Evolutionary conservation across 768 basidiomycete species (phyloP).

Genomic region (Nidularia pulvinata): DNA sequence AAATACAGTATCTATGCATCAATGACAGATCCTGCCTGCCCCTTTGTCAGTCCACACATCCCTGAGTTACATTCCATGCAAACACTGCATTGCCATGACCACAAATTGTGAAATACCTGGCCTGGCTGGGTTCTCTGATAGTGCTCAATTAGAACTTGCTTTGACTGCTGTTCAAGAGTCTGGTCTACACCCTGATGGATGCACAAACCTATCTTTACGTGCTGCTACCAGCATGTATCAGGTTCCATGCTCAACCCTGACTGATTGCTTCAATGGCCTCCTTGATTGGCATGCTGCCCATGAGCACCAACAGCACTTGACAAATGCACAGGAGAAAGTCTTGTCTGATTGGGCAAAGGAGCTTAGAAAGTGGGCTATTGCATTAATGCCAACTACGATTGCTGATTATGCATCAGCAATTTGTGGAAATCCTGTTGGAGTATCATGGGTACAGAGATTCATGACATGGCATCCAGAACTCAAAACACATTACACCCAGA

Average conservation of each 20-base stretch:
- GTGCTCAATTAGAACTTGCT: no score
- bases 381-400: constrained; percentile 10
- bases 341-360: constrained; percentile 19
- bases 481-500: constrained; percentile 11
- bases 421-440: constrained; percentile 6
- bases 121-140: no score
- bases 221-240: neutral
- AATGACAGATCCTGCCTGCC: no score
- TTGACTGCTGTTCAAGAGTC: neutral
- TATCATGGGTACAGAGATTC: constrained; percentile 12
- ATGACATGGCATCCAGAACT: constrained; percentile 15
- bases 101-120: no score
- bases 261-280: neutral
- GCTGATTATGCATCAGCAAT: constrained; percentile 10
- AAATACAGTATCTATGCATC: no score
- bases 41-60: no score
- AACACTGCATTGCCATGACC: no score
- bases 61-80: no score
- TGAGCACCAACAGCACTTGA: constrained; percentile 11
- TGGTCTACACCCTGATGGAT: neutral
- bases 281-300: constrained; percentile 6
- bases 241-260: neutral
- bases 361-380: constrained; percentile 12
- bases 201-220: neutral
- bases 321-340: constrained; percentile 14